Evolutionary conservation across 345 rosid genomes (phyloP), one percentile per base, ranked within the genome.

Genomic region (Murraya paniculata): DNA sequence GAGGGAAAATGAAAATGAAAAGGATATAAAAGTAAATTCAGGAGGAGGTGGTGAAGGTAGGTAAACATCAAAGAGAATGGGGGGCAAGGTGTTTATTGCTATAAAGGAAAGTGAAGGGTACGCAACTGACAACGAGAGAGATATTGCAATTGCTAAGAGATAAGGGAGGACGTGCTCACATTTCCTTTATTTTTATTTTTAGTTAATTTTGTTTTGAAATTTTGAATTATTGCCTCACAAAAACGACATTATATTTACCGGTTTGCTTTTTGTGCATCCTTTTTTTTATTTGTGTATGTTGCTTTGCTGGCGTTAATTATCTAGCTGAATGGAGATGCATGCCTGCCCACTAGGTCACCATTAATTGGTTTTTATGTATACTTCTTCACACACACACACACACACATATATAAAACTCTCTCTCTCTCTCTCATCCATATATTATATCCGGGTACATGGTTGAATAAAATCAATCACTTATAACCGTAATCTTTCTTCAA

Each of bases 311-410:
- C 81, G 27, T 64, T 62, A 3, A 27, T 56, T 75, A 55, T 66
- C 64, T 73, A 30, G 66, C 72, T 62, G 48, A 76, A 78, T 55
- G 55, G 57, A 71, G 80, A 77, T 85, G 83, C 74, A 77, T 85
- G 85, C 77, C 48, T 81, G 38, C 62, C 82, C 66, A 31, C 78
- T 31, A 33, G 60, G 68, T 41, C 67, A 55, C 68, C 56, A 57
- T 66, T 39, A 60, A 31, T 39, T 19, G 30, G 28, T 36, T 13
- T 27, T 7, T 65, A 18, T 38, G 19, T 4, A 10, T 3, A 0
- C n/a, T 3, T 45, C n/a, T n/a, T n/a, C n/a, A n/a, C n/a, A n/a
- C n/a, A n/a, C n/a, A n/a, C n/a, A n/a, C n/a, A n/a, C 18, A 18
- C 6, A 53, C 1, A 53, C 57, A 53, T 45, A 3, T 45, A 24